phyloP scores from a whole-genome alignment of 495 filamentous ascomycete genomes.

The Penicillium nucicola region DNA sequence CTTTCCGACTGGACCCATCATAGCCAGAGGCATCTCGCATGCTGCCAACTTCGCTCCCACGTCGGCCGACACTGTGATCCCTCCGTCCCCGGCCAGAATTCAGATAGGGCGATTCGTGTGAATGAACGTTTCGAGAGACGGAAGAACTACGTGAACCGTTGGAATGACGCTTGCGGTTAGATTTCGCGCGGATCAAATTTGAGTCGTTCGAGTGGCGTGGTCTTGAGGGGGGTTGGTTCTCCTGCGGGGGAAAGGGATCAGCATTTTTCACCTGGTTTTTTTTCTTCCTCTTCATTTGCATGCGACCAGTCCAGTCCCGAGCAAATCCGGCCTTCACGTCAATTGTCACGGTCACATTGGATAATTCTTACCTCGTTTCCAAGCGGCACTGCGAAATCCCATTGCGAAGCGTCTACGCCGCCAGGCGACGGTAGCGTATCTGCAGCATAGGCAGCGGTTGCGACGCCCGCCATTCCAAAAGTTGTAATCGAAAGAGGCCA shows the following conservation, averaged over 20 bases:
- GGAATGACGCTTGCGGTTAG: constrained; percentile 33
- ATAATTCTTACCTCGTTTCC: constrained; percentile 35
- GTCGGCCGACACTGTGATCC: constrained; percentile 46
- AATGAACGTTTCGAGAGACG: constrained; percentile 29
- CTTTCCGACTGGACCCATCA: constrained; percentile 30
- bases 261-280: constrained; percentile 4
- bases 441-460: constrained; percentile 37
- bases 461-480: constrained; percentile 45
- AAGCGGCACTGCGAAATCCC: constrained; percentile 48
- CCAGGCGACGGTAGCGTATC: constrained; percentile 40
- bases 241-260: constrained; percentile 18
- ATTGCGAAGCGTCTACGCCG: constrained; percentile 36
- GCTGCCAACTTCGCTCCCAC: constrained; percentile 55
- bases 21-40: constrained; percentile 51
- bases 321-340: too few relatives aligned
- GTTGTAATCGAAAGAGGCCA: constrained; percentile 29
- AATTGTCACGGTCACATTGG: background rate
- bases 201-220: constrained; percentile 40
- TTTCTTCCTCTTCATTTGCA: background rate
- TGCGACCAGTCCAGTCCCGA: background rate
- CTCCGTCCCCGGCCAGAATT: constrained; percentile 34
- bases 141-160: constrained; percentile 42
- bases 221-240: constrained; percentile 27
- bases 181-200: constrained; percentile 24
- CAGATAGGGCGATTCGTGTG: constrained; percentile 26